These are phyloP conservation scores for Stagonosporopsis vannaccii DNA, from an alignment of 2,329 filamentous ascomycete genomes.

Conservation along the genomic window DNA sequence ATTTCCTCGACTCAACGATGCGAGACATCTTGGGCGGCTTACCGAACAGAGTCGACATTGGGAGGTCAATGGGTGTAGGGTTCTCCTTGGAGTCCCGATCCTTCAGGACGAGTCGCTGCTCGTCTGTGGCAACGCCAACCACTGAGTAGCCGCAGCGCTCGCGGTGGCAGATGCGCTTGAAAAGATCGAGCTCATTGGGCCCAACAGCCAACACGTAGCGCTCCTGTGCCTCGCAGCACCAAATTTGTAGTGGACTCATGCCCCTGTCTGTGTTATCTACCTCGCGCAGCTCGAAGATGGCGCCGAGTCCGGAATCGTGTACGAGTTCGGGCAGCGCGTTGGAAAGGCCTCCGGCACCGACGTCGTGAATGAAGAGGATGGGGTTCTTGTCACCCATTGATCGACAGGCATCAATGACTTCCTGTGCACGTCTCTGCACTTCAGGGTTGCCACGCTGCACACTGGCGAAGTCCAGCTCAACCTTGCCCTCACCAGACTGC, in stretches of 20 bases:
- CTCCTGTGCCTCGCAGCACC: conserved; percentile 97
- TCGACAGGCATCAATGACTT: conserved; percentile 95
- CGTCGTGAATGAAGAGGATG: conserved; percentile 96
- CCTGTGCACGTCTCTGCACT: conserved; percentile 92
- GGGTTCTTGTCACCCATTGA: conserved; percentile 84
- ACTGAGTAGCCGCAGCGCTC: conserved; percentile 94
- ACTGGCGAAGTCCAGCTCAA: conserved; percentile 94
- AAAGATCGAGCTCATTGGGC: conserved; percentile 76
- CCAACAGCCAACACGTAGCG: conserved; percentile 92
- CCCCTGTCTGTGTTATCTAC: conserved; percentile 87
- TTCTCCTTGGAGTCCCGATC: conserved; percentile 79
- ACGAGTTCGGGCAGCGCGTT: conserved; percentile 88
- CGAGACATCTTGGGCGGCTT: conserved; percentile 83
- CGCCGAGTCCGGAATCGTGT: conserved; percentile 89
- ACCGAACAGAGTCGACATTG: conserved; percentile 87
- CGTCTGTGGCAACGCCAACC: conserved; percentile 79
- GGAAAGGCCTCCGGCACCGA: conserved; percentile 88
- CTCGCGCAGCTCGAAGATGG: conserved; percentile 92
- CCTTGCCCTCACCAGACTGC: conserved; percentile 84
- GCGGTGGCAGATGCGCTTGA: conserved; percentile 73
- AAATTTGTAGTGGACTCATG: conserved; percentile 96
- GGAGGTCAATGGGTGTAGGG: conserved; percentile 83
- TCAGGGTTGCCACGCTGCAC: conserved; percentile 97
- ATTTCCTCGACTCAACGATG: conserved; percentile 73
- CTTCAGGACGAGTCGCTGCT: conserved; percentile 77